Conservation (phyloP, 1,284 basidiomycete species). For the Ceratobasidium sp. region DNA sequence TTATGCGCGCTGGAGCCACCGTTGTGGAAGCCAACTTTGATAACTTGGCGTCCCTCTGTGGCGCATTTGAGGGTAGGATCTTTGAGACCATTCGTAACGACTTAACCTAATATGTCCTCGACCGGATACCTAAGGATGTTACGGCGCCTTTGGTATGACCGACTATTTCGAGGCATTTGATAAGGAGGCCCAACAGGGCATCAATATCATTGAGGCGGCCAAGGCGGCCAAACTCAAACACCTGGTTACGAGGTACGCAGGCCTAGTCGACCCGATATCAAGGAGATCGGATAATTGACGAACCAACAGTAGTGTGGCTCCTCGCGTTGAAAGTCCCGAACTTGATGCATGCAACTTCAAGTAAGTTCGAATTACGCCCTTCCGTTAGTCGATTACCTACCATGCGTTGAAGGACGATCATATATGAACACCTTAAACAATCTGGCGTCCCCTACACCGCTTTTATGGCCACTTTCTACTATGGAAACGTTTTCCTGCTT, state of each 20-base stretch:
- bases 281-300: neutral
- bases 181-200: slow-evolving; percentile 7
- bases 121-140: neutral
- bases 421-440: neutral
- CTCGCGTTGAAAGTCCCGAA: neutral
- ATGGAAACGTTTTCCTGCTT: slow-evolving; percentile 15
- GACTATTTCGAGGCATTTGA: slow-evolving; percentile 21
- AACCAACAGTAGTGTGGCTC: neutral
- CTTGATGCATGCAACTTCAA: slow-evolving; percentile 14
- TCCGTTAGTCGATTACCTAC: neutral
- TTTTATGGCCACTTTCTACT: slow-evolving; percentile 1
- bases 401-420: neutral
- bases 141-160: slow-evolving; percentile 3
- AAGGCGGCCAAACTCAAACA: slow-evolving; percentile 12
- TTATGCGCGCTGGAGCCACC: neutral
- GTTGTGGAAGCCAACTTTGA: slow-evolving; percentile 17
- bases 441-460: slow-evolving; percentile 12
- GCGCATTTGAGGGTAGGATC: slow-evolving; percentile 4
- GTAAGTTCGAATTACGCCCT: neutral
- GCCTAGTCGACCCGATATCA: neutral
- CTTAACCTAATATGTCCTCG: neutral
- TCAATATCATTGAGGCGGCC: slow-evolving; percentile 19
- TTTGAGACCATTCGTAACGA: neutral
- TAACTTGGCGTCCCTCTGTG: neutral
- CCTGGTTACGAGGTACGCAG: neutral